Evolutionary conservation across 2,329 filamentous ascomycete species (phyloP), one percentile per base, ranked within the genome.

Genomic region (Emergomyces orientalis): DNA sequence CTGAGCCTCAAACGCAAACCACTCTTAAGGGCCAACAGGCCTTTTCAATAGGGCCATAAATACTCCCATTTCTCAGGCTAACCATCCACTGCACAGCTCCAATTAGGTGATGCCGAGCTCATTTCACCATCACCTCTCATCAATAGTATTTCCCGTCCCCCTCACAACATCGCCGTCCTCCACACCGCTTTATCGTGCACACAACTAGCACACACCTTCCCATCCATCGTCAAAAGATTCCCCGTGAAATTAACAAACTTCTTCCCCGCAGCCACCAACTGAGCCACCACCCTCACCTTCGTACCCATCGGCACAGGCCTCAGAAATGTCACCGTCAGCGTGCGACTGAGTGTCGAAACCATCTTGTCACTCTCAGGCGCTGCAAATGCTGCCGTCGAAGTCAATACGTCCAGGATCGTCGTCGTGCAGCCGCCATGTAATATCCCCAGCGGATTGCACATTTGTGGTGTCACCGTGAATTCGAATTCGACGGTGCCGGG

Each of bases 361-460:
- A 87, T 88, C 71, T 81, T 84, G 6, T 84, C 86, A 0, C 82
- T 83, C 30, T 76, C 76, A 52, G 81, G 80, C 60, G 87, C 72
- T 45, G 86, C 78, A 11, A 80, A 74, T 14, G 89, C 72, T 2
- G 84, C 79, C 32, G 84, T 71, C 3, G 84, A 84, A 0, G 88
- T 89, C 68, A 84, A 81, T 63, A 83, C 76, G 75, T 90, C 88
- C 67, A 90, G 86, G 3, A 91, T 75, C 0, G 86, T 86, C 2
- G 88, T 82, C 0, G 84, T 79, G 66, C 84, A 86, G 19, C 94
- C 94, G 19, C 89, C 91, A 75, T 94, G 94, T 71, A 97, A 79
- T 75, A 96, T 97, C 49, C 92, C 93, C 71, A 97, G 76, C 66
- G 89, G 84, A 80, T 97, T 97, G 64, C 92, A 96, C 69, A 97